Evolutionary conservation across 2,329 filamentous ascomycete species (phyloP).

Genomic region (Tolypocladium ovalisporum): DNA sequence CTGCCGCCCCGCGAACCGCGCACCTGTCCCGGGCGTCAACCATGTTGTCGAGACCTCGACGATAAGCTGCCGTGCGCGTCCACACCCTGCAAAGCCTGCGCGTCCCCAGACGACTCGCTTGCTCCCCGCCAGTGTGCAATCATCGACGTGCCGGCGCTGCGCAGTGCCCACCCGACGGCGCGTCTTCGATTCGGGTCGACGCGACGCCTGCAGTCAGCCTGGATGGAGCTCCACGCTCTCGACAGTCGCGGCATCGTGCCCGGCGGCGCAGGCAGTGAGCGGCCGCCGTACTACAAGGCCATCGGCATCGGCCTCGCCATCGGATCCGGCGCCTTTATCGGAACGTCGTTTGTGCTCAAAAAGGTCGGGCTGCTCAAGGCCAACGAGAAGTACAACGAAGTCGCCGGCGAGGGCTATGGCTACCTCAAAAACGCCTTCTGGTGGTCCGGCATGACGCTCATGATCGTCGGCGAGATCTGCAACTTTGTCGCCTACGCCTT

Average conservation of each 20-base stretch:
- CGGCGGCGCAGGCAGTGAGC: conserved; percentile 9
- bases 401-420: conserved; percentile 90
- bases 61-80: not conserved
- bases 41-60: not conserved
- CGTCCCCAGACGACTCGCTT: not conserved
- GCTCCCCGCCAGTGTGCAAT: not conserved
- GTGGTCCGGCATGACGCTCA: conserved; percentile 93
- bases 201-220: not conserved
- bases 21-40: not conserved
- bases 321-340: conserved; percentile 84
- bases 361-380: conserved; percentile 85
- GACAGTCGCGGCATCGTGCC: not conserved
- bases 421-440: conserved; percentile 92
- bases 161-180: not conserved
- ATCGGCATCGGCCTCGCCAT: conserved; percentile 81
- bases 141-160: not conserved
- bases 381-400: conserved; percentile 93
- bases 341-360: conserved; percentile 89
- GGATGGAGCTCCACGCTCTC: not conserved
- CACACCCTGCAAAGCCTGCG: not conserved
- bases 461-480: conserved; percentile 94
- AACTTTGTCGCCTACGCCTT: conserved; percentile 98
- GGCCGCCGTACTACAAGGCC: conserved; percentile 60
- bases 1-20: not conserved
- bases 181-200: not conserved